Evolutionary conservation across 1,284 basidiomycete genomes (phyloP), one percentile per base, ranked within the genome.

Genomic region (Apiotrichum gamsii): DNA sequence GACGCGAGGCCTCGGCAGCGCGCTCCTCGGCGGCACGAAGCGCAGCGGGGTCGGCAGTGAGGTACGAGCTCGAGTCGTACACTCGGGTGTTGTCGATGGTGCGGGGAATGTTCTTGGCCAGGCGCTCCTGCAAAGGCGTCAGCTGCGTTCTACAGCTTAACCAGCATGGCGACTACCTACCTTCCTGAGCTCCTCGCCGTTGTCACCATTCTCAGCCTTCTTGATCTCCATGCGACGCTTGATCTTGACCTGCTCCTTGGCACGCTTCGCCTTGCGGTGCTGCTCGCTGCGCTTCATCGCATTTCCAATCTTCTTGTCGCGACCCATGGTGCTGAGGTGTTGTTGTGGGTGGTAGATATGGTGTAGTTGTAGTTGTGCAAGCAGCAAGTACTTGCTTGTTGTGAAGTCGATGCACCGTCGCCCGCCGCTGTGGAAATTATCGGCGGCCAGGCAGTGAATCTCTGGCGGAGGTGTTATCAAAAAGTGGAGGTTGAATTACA

Each of bases 71-170:
- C 4, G 88, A 86, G 60, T 95, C 90, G 68, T 81, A 88, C 69
- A 91, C 83, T 52, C 93, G 82, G 43, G 84, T 87, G 69, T 96
- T 97, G 67, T 98, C 94, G 30, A 97, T 82, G 1, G 94, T 98
- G 33, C 82, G 79, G 0, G 94, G 90, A 18, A 93, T 77, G 75
- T 96, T 95, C 61, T 85, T 81, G 6, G 81, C 78, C 31, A 89
- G 73, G 51, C 90, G 81, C 80, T 83, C 84, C 88, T 90, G 41
- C 35, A n/a, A 16, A 24, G 47, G 35, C 53, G 47, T 34, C 13
- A 14, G 18, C 6, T n/a, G 4, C 16, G 8, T 16, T 15, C 3
- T 5, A 18, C 19, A 15, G 8, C n/a, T 15, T 31, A 9, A 5
- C 30, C 30, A 19, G 9, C 9, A 3, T 5, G 15, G 16, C 21